Evolutionary conservation across 2,329 filamentous ascomycete species (phyloP).

Genomic region (Diplocarpon mali): DNA sequence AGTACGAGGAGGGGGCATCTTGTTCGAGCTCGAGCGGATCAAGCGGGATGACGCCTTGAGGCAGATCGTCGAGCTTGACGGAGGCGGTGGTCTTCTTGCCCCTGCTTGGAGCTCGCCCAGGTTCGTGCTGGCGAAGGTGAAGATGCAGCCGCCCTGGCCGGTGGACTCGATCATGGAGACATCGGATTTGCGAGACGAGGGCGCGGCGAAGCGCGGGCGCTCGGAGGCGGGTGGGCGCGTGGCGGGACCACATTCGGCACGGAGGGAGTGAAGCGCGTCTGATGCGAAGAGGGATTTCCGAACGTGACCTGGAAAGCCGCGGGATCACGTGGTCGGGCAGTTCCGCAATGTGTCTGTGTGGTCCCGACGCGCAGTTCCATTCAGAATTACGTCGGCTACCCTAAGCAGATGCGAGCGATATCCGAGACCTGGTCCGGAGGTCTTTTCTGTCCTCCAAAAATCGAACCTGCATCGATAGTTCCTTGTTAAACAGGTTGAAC

Average conservation of each 20-base stretch:
- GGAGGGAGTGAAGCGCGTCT: slow-evolving; percentile 1
- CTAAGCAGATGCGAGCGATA: no score
- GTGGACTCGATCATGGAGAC: slow-evolving; percentile 3
- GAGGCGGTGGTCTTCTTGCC: slow-evolving; percentile 1
- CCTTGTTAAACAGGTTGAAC: no score
- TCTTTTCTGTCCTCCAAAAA: no score
- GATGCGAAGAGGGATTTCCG: not conserved
- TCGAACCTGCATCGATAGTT: no score
- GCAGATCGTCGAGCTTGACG: slow-evolving; percentile 44
- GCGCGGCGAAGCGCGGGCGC: slow-evolving; percentile 4
- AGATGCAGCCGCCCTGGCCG: not conserved
- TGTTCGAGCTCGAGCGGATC: slow-evolving; percentile 29
- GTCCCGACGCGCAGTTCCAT: no score
- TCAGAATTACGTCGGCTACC: no score
- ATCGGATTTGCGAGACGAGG: not conserved
- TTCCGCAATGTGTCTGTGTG: no score
- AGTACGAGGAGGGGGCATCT: slow-evolving; percentile 51
- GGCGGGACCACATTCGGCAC: slow-evolving; percentile 5
- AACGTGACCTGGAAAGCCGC: not conserved
- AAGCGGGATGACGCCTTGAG: slow-evolving; percentile 37
- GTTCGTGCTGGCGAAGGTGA: not conserved
- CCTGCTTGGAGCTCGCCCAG: slow-evolving; percentile 21
- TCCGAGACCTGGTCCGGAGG: no score
- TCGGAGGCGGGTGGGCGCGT: slow-evolving; percentile 4
- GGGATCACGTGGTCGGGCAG: not conserved